Conservation (phyloP, 257 asterid genomes). For the Ehretia macrophylla region DNA sequence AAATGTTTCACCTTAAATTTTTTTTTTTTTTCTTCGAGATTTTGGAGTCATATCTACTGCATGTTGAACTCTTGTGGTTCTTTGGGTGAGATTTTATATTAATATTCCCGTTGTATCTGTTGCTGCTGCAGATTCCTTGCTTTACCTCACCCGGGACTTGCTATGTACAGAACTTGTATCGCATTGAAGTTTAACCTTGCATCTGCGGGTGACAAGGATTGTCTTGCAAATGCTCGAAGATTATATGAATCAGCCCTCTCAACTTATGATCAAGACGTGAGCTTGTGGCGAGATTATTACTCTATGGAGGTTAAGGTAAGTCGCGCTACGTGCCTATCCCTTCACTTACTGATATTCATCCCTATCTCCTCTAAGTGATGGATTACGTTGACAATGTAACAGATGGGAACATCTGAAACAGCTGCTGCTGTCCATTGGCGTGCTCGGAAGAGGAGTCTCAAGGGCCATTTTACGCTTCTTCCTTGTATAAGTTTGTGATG, state of each 20-base stretch:
- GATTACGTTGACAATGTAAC: conserved; percentile 18
- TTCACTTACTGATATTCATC: not conserved
- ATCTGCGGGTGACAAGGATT: conserved; percentile 48
- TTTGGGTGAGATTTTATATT: conserved; percentile 9
- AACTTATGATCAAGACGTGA: conserved; percentile 63
- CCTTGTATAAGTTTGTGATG: too few species aligned
- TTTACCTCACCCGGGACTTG: conserved; percentile 87
- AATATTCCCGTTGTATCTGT: not conserved
- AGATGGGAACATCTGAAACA: conserved; percentile 87
- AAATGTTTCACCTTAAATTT: too few species aligned
- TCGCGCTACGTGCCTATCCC: not conserved
- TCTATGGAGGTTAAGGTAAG: conserved; percentile 79
- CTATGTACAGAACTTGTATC: conserved; percentile 54
- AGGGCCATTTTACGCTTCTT: conserved; percentile 27
- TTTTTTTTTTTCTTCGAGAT: not conserved
- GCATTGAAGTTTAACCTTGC: conserved; percentile 72
- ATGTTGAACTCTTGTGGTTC: not conserved
- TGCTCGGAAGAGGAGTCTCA: conserved; percentile 61
- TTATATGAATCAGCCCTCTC: conserved; percentile 76
- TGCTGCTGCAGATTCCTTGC: conserved; percentile 60
- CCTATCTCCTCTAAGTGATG: not conserved
- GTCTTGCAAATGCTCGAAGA: conserved; percentile 61
- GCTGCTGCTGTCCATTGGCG: conserved; percentile 96
- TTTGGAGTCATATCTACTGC: conserved; percentile 1
- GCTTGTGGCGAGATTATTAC: conserved; percentile 80